Conservation (phyloP, 1,139 yeast species). For the Geotrichum histeridarum region DNA sequence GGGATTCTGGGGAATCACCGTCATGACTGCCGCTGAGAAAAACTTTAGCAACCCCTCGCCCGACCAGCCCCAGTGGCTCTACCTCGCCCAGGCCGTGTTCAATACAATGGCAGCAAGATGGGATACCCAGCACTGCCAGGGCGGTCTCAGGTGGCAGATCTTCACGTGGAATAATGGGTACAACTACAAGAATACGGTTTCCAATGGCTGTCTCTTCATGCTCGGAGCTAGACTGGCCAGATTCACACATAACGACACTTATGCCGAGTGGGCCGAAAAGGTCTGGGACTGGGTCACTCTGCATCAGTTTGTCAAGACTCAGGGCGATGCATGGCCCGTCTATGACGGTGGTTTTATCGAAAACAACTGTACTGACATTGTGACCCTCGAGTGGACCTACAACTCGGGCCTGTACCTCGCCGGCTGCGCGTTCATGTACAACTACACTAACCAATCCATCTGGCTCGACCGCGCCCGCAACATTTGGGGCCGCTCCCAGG, state of each 20-base stretch:
- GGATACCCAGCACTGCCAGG: conserved; percentile 70
- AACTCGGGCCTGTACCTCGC: conserved; percentile 75
- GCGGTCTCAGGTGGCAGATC: conserved; percentile 96
- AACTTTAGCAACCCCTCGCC: conserved; percentile 63
- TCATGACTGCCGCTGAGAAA: conserved; percentile 75
- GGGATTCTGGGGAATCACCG: conserved; percentile 85
- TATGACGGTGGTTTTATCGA: conserved; percentile 73
- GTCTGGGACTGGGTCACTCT: conserved; percentile 79
- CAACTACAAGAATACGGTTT: conserved; percentile 83
- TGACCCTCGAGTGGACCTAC: conserved; percentile 75
- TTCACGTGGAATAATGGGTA: conserved; percentile 93
- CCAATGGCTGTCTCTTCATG: conserved; percentile 86
- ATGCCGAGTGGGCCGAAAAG: conserved; percentile 72
- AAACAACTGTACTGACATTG: conserved; percentile 58
- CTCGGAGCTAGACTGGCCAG: conserved; percentile 86
- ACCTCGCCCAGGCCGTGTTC: conserved; percentile 72
- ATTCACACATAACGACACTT: conserved; percentile 65
- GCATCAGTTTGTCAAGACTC: conserved; percentile 50
- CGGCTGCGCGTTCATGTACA: conserved; percentile 79
- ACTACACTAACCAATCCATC: conserved; percentile 57
- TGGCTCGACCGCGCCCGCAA: conserved; percentile 56
- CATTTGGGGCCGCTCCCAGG: conserved; percentile 44
- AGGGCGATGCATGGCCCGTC: conserved; percentile 41
- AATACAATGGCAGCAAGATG: conserved; percentile 87
- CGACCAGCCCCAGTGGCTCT: conserved; percentile 58